Evolutionary conservation across 23 red algal genomes (phyloP).

Genomic region (Gracilaria caudata): DNA sequence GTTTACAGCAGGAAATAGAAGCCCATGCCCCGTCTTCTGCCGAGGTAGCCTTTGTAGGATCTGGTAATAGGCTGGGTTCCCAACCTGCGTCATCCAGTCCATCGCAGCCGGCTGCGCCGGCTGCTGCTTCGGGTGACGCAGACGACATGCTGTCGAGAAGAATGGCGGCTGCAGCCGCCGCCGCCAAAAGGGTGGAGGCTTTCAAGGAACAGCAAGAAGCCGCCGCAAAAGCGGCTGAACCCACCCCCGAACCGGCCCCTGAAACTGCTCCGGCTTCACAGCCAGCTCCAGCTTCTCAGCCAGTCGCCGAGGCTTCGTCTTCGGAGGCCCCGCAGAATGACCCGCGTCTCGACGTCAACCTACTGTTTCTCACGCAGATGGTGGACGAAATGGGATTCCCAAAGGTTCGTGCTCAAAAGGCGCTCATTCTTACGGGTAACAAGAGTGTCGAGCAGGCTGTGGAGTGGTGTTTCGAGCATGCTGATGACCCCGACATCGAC

Average conservation of each 20-base stretch:
- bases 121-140: not conserved
- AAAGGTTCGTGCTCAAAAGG: constrained; percentile 77
- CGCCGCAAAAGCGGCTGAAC: constrained; percentile 12
- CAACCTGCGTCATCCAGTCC: constrained; percentile 1
- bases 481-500: constrained; percentile 89
- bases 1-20: constrained; percentile 46
- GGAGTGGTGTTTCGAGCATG: constrained; percentile 96
- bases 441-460: constrained; percentile 78
- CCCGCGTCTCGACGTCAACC: constrained; percentile 65
- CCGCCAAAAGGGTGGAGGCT: constrained; percentile 16
- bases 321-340: constrained; percentile 49
- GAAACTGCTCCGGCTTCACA: not conserved
- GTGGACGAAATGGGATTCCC: constrained; percentile 94
- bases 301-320: not conserved
- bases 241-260: constrained; percentile 10
- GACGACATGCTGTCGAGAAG: not conserved
- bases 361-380: constrained; percentile 42
- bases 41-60: constrained; percentile 51
- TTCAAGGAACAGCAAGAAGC: constrained; percentile 13
- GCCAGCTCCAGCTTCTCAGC: not conserved
- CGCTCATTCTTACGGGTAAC: constrained; percentile 76
- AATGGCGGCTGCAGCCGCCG: constrained; percentile 29
- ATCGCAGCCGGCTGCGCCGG: not conserved
- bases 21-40: constrained; percentile 62
- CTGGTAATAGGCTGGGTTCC: constrained; percentile 45